Conservation (phyloP, 805 yeast species). For the Hanseniaspora singularis region DNA sequence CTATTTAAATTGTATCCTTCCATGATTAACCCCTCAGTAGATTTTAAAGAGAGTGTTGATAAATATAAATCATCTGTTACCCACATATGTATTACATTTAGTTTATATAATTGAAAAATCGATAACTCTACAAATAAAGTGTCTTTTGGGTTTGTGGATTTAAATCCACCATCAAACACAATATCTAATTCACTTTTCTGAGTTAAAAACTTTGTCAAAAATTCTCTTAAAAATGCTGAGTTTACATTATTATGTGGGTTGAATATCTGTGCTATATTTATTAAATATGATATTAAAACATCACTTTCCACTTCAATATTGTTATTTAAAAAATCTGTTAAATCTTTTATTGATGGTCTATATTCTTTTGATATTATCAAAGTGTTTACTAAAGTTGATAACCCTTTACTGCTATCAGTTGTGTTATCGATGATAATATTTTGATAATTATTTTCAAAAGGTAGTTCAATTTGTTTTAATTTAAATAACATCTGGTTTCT, state of each 20-base stretch:
- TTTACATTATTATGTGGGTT: slow-evolving; percentile 10
- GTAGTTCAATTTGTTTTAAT: slow-evolving; percentile 4
- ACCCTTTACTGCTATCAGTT: slow-evolving; percentile 9
- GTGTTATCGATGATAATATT: slow-evolving; percentile 2
- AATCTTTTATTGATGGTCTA: not conserved
- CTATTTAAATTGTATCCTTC: slow-evolving; percentile 33
- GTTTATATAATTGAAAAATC: slow-evolving; percentile 46
- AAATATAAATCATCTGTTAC: slow-evolving; percentile 20
- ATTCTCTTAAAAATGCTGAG: slow-evolving; percentile 2
- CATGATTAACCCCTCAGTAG: slow-evolving; percentile 46
- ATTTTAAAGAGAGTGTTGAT: slow-evolving; percentile 40
- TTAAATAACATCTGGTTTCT: not conserved
- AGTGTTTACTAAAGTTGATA: slow-evolving; percentile 8
- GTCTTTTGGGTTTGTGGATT: slow-evolving; percentile 29
- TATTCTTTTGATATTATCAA: slow-evolving; percentile 3
- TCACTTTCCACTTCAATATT: slow-evolving; percentile 5
- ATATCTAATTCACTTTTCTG: slow-evolving; percentile 39
- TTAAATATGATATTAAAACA: not conserved
- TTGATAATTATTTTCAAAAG: slow-evolving; percentile 10
- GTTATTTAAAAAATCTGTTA: not conserved
- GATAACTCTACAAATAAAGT: slow-evolving; percentile 32
- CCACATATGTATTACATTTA: slow-evolving; percentile 78
- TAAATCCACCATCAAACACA: slow-evolving; percentile 49
- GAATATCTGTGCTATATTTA: slow-evolving; percentile 4
- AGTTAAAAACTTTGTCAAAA: slow-evolving; percentile 31